phyloP scores from a whole-genome alignment of 2,329 filamentous ascomycete species.

The Hypoxylon sp. region DNA sequence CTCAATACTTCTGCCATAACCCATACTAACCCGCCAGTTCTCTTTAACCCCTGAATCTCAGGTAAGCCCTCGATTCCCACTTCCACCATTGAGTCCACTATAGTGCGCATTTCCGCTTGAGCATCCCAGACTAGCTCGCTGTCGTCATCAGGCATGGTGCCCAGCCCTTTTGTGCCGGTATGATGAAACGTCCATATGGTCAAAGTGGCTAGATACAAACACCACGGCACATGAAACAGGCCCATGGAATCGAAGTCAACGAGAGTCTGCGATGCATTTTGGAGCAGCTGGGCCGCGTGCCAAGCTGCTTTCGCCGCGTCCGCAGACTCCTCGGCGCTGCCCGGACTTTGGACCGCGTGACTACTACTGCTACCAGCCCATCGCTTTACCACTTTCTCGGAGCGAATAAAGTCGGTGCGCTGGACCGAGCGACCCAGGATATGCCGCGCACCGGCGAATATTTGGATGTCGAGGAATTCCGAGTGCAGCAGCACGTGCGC shows the following conservation, averaged over 20 bases:
- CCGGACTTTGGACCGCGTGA: slow-evolving; percentile 39
- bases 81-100: slow-evolving; percentile 59
- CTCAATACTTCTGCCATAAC: slow-evolving; percentile 69
- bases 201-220: slow-evolving; percentile 71
- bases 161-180: slow-evolving; percentile 45
- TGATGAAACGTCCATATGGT: slow-evolving; percentile 72
- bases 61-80: slow-evolving; percentile 54
- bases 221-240: slow-evolving; percentile 74
- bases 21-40: slow-evolving; percentile 67
- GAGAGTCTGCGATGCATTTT: slow-evolving; percentile 64
- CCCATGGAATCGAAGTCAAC: slow-evolving; percentile 67
- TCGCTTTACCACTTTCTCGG: slow-evolving; percentile 64
- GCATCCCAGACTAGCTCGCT: slow-evolving; percentile 68
- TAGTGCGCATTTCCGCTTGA: slow-evolving; percentile 63
- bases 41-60: slow-evolving; percentile 60
- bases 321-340: neutral
- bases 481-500: slow-evolving; percentile 70
- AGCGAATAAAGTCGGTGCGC: slow-evolving; percentile 65
- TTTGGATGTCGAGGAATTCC: slow-evolving; percentile 73
- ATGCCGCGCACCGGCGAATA: slow-evolving; percentile 71
- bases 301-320: slow-evolving; percentile 63
- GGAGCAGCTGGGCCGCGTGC: slow-evolving; percentile 69
- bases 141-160: slow-evolving; percentile 53
- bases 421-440: slow-evolving; percentile 71
- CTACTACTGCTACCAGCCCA: slow-evolving; percentile 60